phyloP scores from a whole-genome alignment of 2,329 filamentous ascomycete genomes.

The Scopulariopsis brevicaulis region DNA sequence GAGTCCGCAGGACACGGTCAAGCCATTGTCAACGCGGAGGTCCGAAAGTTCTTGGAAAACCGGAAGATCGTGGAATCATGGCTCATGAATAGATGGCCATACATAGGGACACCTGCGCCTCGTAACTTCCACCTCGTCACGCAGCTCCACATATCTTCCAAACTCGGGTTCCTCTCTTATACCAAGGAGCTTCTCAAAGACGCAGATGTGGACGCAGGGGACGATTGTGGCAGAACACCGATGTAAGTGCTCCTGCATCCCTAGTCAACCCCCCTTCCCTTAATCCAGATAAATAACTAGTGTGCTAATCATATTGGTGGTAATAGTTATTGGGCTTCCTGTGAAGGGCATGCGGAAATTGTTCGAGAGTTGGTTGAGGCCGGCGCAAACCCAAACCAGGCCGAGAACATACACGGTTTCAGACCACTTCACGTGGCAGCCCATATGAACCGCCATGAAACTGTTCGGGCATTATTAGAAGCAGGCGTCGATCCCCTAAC shows the following conservation, averaged over 20 bases:
- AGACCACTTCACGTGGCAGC: constrained; percentile 24
- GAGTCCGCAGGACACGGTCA: constrained; percentile 10
- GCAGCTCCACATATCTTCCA: constrained; percentile 5
- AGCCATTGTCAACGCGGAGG: background rate
- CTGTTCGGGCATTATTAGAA: constrained; percentile 17
- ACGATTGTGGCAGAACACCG: constrained; percentile 10
- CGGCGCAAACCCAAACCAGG: constrained; percentile 14
- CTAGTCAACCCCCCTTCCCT: background rate
- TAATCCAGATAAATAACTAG: no score
- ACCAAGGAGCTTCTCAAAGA: constrained; percentile 9
- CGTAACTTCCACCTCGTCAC: no score
- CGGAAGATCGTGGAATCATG: background rate
- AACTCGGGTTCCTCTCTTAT: constrained; percentile 5
- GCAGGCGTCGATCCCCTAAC: constrained; percentile 22
- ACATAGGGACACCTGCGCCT: no score
- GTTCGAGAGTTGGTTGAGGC: constrained; percentile 11
- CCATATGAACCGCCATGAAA: constrained; percentile 14
- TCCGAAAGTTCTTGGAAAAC: background rate
- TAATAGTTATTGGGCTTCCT: constrained; percentile 13
- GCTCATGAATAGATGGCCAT: background rate
- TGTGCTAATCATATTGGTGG: background rate
- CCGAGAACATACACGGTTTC: constrained; percentile 11
- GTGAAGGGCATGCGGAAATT: constrained; percentile 9
- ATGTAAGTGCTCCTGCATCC: constrained; percentile 8
- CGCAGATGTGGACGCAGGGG: constrained; percentile 8